Base-by-base conservation (phyloP, 371 early-diverging fungal species). In the Apophysomyces elegans region DNA sequence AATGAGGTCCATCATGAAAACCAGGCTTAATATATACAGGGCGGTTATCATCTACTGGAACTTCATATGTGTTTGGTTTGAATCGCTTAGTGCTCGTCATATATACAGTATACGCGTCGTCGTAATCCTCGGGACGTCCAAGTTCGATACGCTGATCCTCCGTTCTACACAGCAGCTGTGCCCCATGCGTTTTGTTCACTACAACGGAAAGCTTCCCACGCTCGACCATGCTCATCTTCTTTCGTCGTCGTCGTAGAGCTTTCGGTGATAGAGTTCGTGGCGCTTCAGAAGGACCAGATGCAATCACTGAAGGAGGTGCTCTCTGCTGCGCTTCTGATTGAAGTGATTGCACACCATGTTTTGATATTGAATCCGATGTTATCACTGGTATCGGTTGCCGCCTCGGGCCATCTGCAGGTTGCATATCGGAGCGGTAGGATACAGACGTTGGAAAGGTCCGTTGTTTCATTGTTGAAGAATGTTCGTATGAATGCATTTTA, bases 91-190 rank as follows among this genome's bases (percentile, higher is more conserved):
- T 47, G 47, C 18, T 47, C 1, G 47, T n/a, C 47, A 47, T 47
- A n/a, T 47, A 16, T 47, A 47, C n/a, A 47, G 47, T n/a, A 47
- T 47, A 47, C 7, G 47, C 47, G 18, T 47, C 47, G 16, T 47
- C 47, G 47, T 47, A 47, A 9, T 47, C 47, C 7, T 9, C 47
- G 3, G 47, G 47, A 47, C 16, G 14, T 11, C 47, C 47, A 47
- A 47, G 47, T 47, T 7, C 13, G 16, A 47, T n/a, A 7, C 7
- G 13, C 16, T 47, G n/a, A 16, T 47, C 16, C 16, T 47, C 47
- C 47, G n/a, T 47, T 47, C 47, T 9, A 18, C 47, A 47, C 16
- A 47, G n/a, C 7, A 47, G 18, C n/a, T 47, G 47, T 3, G 47
- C 5, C 47, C n/a, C n/a, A 14, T 47, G 47, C 9, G 7, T n/a